Base-by-base conservation (phyloP, 257 asterid species). In the Nyctanthes arbortristis region DNA sequence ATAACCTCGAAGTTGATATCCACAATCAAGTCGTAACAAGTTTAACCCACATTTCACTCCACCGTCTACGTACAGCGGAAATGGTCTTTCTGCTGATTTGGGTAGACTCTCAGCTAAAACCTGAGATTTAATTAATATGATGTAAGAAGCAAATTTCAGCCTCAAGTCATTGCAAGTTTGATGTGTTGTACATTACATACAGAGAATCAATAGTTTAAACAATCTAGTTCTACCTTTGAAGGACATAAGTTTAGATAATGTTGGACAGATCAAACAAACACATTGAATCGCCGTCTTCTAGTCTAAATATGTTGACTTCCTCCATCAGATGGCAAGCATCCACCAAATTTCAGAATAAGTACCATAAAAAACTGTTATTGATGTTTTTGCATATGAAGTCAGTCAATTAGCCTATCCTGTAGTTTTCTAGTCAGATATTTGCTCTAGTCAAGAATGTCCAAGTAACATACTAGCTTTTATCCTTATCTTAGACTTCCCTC, bases 41-140 rank as follows among this genome's bases (percentile, higher is more conserved):
- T 56, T 45, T 10, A 16, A 4, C n/a, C 54, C 33, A 43, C 32
- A 20, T 33, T n/a, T 39, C 60, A 73, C 28, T 73, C 67, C 74
- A 70, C 18, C 67, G 39, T 77, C n/a, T n/a, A n/a, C 63, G 60
- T 33, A 70, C 76, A 66, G 37, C 3, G 57, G 57, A 30, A 54
- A 54, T 2, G 69, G 31, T 36, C 56, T 55, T 45, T 68, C 37
- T 61, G 72, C 73, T 61, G 62, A 68, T 64, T 69, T 20, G 49
- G 33, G 52, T 20, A 22, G 28, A 34, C 52, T 65, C 73, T 63
- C 61, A 69, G 52, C 80, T 80, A 64, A 76, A 78, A 72, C 84
- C 86, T 84, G 88, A n/a, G n/a, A n/a, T n/a, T 65, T 71, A 68
- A 37, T 1, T 16, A 35, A 12, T 29, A 43, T 70, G 30, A 54